Evolutionary conservation across 768 basidiomycete genomes (phyloP).

Genomic region (Gloeopeniophorella convolvens): DNA sequence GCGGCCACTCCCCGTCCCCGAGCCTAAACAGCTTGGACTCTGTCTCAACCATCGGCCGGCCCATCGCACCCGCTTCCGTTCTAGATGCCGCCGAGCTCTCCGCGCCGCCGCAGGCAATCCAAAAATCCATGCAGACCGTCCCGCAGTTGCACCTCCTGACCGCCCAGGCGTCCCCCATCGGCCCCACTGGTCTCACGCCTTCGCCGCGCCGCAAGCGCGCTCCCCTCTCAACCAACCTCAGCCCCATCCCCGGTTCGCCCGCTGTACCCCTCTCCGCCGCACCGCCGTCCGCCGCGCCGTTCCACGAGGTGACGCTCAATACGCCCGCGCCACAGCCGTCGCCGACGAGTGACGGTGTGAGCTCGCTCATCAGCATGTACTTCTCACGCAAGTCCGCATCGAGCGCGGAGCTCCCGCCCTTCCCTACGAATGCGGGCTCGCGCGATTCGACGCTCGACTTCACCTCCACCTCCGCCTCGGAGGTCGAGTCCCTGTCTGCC

Average conservation of each 20-base stretch:
- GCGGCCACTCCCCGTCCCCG: slow-evolving; percentile 4
- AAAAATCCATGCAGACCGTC: slow-evolving; percentile 10
- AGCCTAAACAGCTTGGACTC: slow-evolving; percentile 6
- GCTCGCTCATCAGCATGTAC: slow-evolving; percentile 29
- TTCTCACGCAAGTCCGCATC: slow-evolving; percentile 18
- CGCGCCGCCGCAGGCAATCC: slow-evolving; percentile 18
- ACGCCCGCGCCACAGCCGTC: not conserved
- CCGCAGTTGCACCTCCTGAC: slow-evolving; percentile 2
- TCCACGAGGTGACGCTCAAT: slow-evolving; percentile 3
- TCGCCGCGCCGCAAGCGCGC: slow-evolving; percentile 9
- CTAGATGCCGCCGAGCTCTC: slow-evolving; percentile 22
- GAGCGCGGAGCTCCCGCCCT: slow-evolving; percentile 12
- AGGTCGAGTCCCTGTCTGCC: not conserved
- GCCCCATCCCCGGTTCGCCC: not conserved
- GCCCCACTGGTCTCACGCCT: not conserved
- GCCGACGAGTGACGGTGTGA: slow-evolving; percentile 3
- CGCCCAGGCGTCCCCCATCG: not conserved
- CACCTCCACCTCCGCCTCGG: not conserved
- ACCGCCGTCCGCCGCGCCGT: not conserved
- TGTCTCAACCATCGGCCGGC: slow-evolving; percentile 8
- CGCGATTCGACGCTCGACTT: slow-evolving; percentile 6
- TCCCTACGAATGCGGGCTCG: slow-evolving; percentile 16
- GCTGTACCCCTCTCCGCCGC: not conserved
- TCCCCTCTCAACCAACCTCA: slow-evolving; percentile 5
- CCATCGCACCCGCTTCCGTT: slow-evolving; percentile 21